Base-by-base conservation (phyloP, 1,284 basidiomycete genomes). In the Ustilago curta region DNA sequence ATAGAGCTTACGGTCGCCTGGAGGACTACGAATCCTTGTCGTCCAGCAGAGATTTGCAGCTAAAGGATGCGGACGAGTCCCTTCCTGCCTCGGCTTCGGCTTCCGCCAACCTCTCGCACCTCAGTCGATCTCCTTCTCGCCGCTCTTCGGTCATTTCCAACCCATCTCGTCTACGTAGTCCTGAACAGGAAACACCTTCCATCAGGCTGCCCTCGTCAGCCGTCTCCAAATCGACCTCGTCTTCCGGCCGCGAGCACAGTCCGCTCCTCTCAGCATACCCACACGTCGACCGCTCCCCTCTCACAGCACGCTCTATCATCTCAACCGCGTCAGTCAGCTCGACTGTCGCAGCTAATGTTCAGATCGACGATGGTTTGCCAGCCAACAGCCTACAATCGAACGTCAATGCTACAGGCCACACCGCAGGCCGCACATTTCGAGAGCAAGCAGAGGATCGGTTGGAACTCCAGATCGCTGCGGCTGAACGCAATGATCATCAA, bases 401-500 rank as follows among this genome's bases (percentile, higher is more conserved):
- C 14, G 49, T 76, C 31, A 70, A 65, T 6, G 73, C 68, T 4
- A 67, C 51, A 0, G 73, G 73, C 11, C 59, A 67, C 27, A 70
- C 62, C 27, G 58, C 68, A 32, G 68, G 62, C 9, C 49, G 68
- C 42, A 37, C 32, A 12, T 55, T 57, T 19, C 29, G 42, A 29
- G 68, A 67, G 3, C 56, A 57, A 31, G 73, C 73, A 21, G 73
- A 76, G 35, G 51, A 76, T 35, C 59, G 53, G 3, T 47, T 76
- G 53, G 73, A 76, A 31, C 49, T 56, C 6, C 73, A 76, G 25
- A 76, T 71, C 45, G 68, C 68, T 1, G 73, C 73, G 18, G 73
- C 73, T 14, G 68, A 71, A 32, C 68, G 73, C 42, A 71, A 68
- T n/a, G 73, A 71, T 25, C 73, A 76, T 27, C 64, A 70, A 58